Conservation (phyloP, 202 grass and related monocot genomes). For the Schoenoplectus triqueter region DNA sequence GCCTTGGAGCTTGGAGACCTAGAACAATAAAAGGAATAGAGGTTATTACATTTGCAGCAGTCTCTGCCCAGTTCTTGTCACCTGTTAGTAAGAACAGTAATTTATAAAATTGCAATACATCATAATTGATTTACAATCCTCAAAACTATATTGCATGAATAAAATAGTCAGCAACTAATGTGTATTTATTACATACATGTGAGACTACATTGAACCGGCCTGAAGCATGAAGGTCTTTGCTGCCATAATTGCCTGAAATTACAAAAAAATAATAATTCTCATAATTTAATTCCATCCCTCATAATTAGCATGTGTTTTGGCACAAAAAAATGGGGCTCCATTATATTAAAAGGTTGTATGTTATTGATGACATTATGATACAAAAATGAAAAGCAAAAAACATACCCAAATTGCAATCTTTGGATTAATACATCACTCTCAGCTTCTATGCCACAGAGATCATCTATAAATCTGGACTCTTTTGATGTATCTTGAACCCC, state of each 20-base stretch:
- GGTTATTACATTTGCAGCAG: conserved; percentile 73
- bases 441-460: conserved; percentile 56
- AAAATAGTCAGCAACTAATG: background rate
- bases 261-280: background rate
- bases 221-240: conserved; percentile 75
- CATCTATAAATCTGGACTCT: conserved; percentile 51
- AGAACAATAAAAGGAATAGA: conserved; percentile 85
- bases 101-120: background rate
- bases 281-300: background rate
- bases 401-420: conserved; percentile 60
- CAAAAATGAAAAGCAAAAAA: conserved; percentile 14
- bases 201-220: conserved; percentile 77
- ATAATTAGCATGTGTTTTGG: background rate
- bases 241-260: conserved; percentile 68
- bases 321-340: background rate
- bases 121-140: background rate
- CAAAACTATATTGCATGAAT: conserved; percentile 9
- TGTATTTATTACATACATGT: conserved; percentile 55
- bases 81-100: conserved; percentile 32
- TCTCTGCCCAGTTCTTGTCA: conserved; percentile 64
- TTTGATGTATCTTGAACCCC: conserved; percentile 43
- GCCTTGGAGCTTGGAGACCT: conserved; percentile 74
- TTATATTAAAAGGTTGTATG: background rate
- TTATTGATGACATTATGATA: background rate
- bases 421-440: conserved; percentile 41